Evolutionary conservation across 1,139 yeast species (phyloP), one percentile per base, ranked within the genome.

Genomic region (Pneumocystis murina): DNA sequence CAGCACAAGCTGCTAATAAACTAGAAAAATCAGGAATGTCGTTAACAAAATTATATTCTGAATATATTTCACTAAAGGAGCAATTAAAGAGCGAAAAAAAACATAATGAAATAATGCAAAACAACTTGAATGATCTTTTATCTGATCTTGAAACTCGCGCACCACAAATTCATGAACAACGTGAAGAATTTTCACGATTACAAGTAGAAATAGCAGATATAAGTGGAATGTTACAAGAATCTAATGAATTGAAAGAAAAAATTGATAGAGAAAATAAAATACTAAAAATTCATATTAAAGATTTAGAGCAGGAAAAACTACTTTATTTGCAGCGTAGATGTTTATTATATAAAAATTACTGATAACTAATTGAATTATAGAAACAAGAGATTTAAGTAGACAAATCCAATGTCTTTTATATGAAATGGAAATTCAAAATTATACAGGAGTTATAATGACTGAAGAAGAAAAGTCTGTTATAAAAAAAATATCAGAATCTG

Each of bases 111-210:
- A 80, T 82, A 65, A 78, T 91, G 64, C 86, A 91, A 65, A 74
- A 77, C 48, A 92, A 89, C 73, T 77, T 91, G 67, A 85, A 86
- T 68, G 77, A 80, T 0, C 85, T 91, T 69, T 82, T 90, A 43
- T 78, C 77, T 40, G 97, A 91, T 72, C 77, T 92, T 68, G 95
- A 90, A 71, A 79, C 82, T 35, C 85, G 87, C 69, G 85, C 89
- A 64, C 97, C 97, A 0, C 78, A 85, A 0, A 80, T 91, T 62
- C 81, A 86, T 75, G 86, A 83, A 67, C 87, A 83, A 72, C 84
- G 79, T 64, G 82, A 79, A 64, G 82, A 80, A 66, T 79, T 81
- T 48, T 71, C 74, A 12, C 73, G 78, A 17, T 70, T 82, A 57
- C 84, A 83, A 70, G 69, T 70, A 5, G 84, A 82, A 66, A 73